These are phyloP conservation scores for Spiromastix sp. DNA, from an alignment of 2,329 filamentous ascomycete genomes.

Conservation along the genomic window DNA sequence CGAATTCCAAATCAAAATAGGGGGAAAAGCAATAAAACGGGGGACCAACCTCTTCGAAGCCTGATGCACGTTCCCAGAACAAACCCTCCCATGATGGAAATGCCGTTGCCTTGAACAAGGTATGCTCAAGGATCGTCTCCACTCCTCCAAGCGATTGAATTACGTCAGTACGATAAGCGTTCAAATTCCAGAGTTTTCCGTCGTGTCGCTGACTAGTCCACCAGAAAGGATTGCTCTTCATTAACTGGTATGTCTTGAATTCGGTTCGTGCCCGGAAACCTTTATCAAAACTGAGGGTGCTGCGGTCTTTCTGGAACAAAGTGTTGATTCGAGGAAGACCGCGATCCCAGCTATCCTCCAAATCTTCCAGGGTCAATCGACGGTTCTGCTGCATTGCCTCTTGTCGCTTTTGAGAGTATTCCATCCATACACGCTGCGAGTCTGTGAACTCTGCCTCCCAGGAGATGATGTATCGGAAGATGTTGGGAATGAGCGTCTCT, in stretches of 20 bases:
- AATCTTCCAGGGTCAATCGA: conserved; percentile 83
- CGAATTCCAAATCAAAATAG: too few relatives aligned
- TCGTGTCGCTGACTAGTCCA: conserved; percentile 98
- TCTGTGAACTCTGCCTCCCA: conserved; percentile 99
- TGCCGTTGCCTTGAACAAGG: conserved; percentile 89
- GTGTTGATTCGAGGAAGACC: conserved; percentile 97
- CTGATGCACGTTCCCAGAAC: conserved; percentile 78
- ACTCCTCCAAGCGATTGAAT: conserved; percentile 95
- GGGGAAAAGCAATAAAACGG: too few relatives aligned
- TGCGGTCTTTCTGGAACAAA: conserved; percentile 95
- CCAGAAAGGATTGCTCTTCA: conserved; percentile 99
- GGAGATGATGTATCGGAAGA: conserved; percentile 97
- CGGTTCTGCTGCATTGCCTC: conserved; percentile 97
- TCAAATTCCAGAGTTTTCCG: conserved; percentile 94
- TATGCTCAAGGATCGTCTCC: conserved; percentile 95
- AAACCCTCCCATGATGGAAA: conserved; percentile 96
- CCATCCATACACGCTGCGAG: conserved; percentile 97
- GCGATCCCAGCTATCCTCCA: conserved; percentile 97
- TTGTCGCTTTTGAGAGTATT: conserved; percentile 94
- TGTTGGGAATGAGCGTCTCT: conserved; percentile 95
- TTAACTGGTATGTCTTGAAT: conserved; percentile 96
- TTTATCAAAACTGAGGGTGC: conserved; percentile 95
- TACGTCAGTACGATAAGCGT: conserved; percentile 90
- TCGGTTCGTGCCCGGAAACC: conserved; percentile 91
- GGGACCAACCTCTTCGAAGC: conserved; percentile 35